phyloP scores from a whole-genome alignment of 2,329 filamentous ascomycete genomes.

The Pyrenochaeta sp. region DNA sequence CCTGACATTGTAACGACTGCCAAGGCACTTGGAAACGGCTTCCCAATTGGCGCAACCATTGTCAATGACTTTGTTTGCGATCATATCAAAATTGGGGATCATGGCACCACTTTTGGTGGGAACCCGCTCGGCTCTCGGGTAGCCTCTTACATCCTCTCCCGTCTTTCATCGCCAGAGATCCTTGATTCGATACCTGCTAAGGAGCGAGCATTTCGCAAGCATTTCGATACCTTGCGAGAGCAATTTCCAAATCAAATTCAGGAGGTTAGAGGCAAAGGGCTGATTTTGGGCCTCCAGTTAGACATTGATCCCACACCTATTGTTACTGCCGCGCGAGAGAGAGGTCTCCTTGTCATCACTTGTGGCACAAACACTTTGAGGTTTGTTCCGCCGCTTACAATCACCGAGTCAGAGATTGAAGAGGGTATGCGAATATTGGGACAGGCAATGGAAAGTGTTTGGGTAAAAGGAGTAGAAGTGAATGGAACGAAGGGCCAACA shows the following conservation, averaged over 20 bases:
- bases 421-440: slow-evolving; percentile 79
- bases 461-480: slow-evolving; percentile 49
- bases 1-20: slow-evolving; percentile 94
- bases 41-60: slow-evolving; percentile 88
- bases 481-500: slow-evolving; percentile 44
- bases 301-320: slow-evolving; percentile 75
- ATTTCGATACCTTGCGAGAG: slow-evolving; percentile 65
- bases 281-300: slow-evolving; percentile 89
- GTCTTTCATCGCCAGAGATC: slow-evolving; percentile 75
- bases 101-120: slow-evolving; percentile 93
- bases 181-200: slow-evolving; percentile 76
- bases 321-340: slow-evolving; percentile 84
- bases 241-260: slow-evolving; percentile 75
- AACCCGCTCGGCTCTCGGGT: slow-evolving; percentile 87
- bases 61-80: slow-evolving; percentile 72
- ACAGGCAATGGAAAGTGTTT: slow-evolving; percentile 68
- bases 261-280: slow-evolving; percentile 82
- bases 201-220: slow-evolving; percentile 65
- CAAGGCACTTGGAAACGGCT: slow-evolving; percentile 95
- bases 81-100: slow-evolving; percentile 78
- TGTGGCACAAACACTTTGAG: slow-evolving; percentile 91
- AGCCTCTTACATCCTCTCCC: slow-evolving; percentile 83
- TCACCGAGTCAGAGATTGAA: slow-evolving; percentile 82
- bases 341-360: slow-evolving; percentile 88
- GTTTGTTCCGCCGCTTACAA: slow-evolving; percentile 87